Conservation (phyloP, 345 rosid species). For the Citrus unshiu region DNA sequence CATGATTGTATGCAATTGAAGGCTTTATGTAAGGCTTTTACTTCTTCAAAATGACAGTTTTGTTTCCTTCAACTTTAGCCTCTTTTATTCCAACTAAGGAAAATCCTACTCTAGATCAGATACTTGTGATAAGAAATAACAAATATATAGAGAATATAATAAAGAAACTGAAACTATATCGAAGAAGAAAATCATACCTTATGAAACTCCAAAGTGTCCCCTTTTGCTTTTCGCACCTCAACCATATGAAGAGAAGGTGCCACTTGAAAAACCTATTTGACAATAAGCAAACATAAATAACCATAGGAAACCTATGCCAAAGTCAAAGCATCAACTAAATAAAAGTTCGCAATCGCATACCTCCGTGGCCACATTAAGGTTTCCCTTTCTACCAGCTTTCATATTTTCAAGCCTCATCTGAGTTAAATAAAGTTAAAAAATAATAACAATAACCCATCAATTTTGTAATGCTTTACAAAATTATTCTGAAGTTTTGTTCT, state of each 20-base stretch:
- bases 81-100: neutral
- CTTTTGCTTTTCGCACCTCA: constrained; percentile 87
- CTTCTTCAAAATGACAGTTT: too few relatives aligned
- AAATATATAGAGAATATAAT: neutral
- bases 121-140: neutral
- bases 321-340: neutral
- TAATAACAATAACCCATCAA: neutral
- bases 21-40: neutral
- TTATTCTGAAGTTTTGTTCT: neutral
- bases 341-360: constrained; percentile 28
- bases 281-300: constrained; percentile 2
- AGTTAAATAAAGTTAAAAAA: neutral
- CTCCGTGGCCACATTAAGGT: constrained; percentile 87
- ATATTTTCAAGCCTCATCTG: constrained; percentile 90
- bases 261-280: constrained; percentile 80
- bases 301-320: neutral
- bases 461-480: neutral
- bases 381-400: constrained; percentile 93
- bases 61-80: neutral
- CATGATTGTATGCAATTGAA: neutral
- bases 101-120: neutral
- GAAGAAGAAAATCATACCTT: constrained; percentile 42
- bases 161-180: neutral
- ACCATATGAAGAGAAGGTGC: constrained; percentile 96
- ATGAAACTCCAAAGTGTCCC: constrained; percentile 94